Base-by-base conservation (phyloP, 805 yeast species). In the Torulaspora maleeae region DNA sequence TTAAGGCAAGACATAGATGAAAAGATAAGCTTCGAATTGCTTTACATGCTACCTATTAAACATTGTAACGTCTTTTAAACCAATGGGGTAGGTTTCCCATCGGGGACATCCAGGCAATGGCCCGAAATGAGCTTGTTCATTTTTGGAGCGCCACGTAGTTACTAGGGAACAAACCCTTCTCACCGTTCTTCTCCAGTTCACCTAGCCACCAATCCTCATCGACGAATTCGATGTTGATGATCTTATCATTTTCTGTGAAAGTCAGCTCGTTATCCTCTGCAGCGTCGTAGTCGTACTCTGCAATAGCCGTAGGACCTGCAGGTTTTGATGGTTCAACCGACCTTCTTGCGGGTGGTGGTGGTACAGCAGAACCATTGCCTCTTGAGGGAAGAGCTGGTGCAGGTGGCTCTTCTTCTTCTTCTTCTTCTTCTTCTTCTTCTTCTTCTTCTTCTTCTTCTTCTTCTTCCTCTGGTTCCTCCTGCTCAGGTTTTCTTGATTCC, bases 181-280 rank as follows among this genome's bases (percentile, higher is more conserved):
- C 84, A 36, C 96, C 96, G 27, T 80, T 69, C 12, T 40, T 47
- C 47, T 67, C 74, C 55, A 82, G 74, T 50, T 78, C 80, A 41
- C 99, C 99, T 44, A 84, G 74, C 98, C 98, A 93, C 99, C 99
- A 93, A 63, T 87, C 96, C 37, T 87, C 96, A 57, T 89, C 95
- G 13, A 86, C 84, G 64, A 86, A 85, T 56, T 89, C 95, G 51
- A 93, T 84, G 48, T 88, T 85, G 15, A 79, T 71, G 51, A 93
- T 88, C 48, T 74, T 59, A 55, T 88, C 98, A 43, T 91, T 95
- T 61, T 87, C 96, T 19, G 72, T 76, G 65, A 93, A 93, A 2
- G 80, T 76, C 48, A 93, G 73, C 69, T 93, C 99, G 60, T 90
- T 93, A 52, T 84, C 95, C 68, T 93, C 99, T 22, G 83, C 83